Evolutionary conservation across 1,284 basidiomycete species (phyloP), one percentile per base, ranked within the genome.

Genomic region (Sporisorium exsertum): DNA sequence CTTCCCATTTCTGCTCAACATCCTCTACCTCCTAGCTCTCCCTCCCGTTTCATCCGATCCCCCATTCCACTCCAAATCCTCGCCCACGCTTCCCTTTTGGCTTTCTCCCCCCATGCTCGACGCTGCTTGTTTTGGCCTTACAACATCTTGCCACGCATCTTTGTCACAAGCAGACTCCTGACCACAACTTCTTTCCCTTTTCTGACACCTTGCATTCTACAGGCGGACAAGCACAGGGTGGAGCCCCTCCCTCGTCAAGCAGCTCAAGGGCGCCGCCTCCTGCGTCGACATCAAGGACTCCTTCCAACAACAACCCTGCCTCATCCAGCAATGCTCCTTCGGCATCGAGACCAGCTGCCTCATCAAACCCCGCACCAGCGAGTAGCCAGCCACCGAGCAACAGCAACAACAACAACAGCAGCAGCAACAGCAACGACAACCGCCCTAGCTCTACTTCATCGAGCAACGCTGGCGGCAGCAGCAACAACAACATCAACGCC

Each of bases 231-330:
- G 57, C 50, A 26, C 33, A 33, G 22, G 69, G 63, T 26, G 69
- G 58, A 57, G 43, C 43, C 9, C 69, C 69, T 37, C 32, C 61
- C n/a, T 42, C 61, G 10, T 49, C 63, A 9, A 61, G 58, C 63
- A 37, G 58, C 2, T 40, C 68, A 13, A 61, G 42, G 24, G 45
- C 54, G 2, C 32, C 62, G 13, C 24, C 68, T 49, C 58, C 68
- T 6, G 62, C 62, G 16, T 49, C 56, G 5, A 58, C 62, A 4
- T 57, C 62, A 15, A n/a, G 35, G 2, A 13, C 68, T 10, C n/a
- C 62, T 0, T 32, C 57, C n/a, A 64, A 49, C 54, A 61, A 64
- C 18, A 45, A 50, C 22, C 45, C 40, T 24, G 55, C 45, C 0
- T 50, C 61, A 22, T 57, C 68, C 15, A 32, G 33, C 51, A 59